Percentiles rank a stretch among this genome's conserved stretches.
phyloP scores from a whole-genome alignment of 306 rosid genomes.

The Mucuna pruriens region DNA sequence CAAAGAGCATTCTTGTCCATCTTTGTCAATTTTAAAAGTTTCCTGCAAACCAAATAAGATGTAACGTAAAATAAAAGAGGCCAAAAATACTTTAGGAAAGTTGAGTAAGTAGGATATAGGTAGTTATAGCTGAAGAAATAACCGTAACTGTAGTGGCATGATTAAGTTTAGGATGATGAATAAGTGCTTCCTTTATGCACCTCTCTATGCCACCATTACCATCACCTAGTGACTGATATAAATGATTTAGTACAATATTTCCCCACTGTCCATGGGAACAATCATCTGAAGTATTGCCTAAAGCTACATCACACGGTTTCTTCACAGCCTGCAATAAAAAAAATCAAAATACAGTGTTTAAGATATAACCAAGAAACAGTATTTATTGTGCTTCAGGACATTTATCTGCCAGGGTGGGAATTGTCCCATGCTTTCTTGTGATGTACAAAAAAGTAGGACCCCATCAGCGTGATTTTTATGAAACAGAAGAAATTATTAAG shows the following conservation, averaged over 20 bases:
- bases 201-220: conserved; percentile 60
- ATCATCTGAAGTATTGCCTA: conserved; percentile 48
- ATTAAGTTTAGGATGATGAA: conserved; percentile 38
- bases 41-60: conserved; percentile 54
- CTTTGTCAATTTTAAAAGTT: conserved; percentile 49
- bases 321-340: conserved; percentile 54
- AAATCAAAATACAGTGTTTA: conserved; percentile 36
- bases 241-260: conserved; percentile 55
- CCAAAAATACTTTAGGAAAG: conserved; percentile 9
- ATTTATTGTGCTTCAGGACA: conserved; percentile 19
- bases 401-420: conserved; percentile 22
- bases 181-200: conserved; percentile 62
- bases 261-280: conserved; percentile 58
- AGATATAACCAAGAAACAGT: conserved; percentile 28
- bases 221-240: conserved; percentile 63
- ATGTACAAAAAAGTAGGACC: conserved; percentile 14
- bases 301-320: conserved; percentile 43
- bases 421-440: neutral
- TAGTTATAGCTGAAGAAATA: conserved; percentile 46
- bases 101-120: conserved; percentile 28
- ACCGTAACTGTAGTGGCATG: conserved; percentile 48
- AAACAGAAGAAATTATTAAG: conserved; percentile 1
- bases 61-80: neutral
- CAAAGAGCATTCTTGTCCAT: conserved; percentile 42
- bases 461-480: neutral